A percentile compares a stretch with the other conserved stretches of the same genome.
Evolutionary conservation across 2,329 filamentous ascomycete genomes (phyloP).

Genomic region (Cadophora gregata): DNA sequence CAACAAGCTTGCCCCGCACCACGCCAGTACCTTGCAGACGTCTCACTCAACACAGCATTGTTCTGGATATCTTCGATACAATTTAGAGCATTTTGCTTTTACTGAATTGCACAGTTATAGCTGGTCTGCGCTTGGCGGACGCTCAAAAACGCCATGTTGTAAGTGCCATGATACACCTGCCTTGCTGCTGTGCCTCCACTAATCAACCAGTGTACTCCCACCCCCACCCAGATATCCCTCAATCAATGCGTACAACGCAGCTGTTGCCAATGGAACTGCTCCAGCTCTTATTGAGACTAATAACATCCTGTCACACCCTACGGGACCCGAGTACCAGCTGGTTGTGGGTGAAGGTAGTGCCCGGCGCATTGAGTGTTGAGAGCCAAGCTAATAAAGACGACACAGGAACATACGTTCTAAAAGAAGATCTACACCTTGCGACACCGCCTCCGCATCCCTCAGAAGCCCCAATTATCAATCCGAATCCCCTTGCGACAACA

Average conservation of each 20-base stretch:
- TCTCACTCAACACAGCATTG: constrained; percentile 10
- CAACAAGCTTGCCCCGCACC: constrained; percentile 33
- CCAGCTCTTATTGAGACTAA: constrained; percentile 90
- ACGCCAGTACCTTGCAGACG: constrained; percentile 35
- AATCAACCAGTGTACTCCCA: constrained; percentile 67
- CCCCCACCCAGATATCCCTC: constrained; percentile 87
- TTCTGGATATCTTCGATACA: constrained; percentile 16
- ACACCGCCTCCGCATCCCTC: constrained; percentile 96
- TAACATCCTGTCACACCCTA: constrained; percentile 82
- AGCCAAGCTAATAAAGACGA: constrained; percentile 33
- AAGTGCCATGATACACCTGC: constrained; percentile 27
- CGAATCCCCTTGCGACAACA: constrained; percentile 87
- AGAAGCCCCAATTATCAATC: constrained; percentile 84
- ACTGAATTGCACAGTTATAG: constrained; percentile 51
- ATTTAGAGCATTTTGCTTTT: constrained; percentile 1
- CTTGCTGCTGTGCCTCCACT: constrained; percentile 26
- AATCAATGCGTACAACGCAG: constrained; percentile 74
- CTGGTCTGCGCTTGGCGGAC: constrained; percentile 33
- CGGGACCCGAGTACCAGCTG: constrained; percentile 84
- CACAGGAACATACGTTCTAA: constrained; percentile 83
- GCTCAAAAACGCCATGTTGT: constrained; percentile 40
- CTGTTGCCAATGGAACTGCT: constrained; percentile 69
- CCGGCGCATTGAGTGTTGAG: constrained; percentile 19
- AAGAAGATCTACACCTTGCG: constrained; percentile 89
- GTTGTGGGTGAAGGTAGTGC: constrained; percentile 85